Evolutionary conservation across 305 asterid species (phyloP), one percentile per base, ranked within the genome.

Genomic region (Petunia hybrid): DNA sequence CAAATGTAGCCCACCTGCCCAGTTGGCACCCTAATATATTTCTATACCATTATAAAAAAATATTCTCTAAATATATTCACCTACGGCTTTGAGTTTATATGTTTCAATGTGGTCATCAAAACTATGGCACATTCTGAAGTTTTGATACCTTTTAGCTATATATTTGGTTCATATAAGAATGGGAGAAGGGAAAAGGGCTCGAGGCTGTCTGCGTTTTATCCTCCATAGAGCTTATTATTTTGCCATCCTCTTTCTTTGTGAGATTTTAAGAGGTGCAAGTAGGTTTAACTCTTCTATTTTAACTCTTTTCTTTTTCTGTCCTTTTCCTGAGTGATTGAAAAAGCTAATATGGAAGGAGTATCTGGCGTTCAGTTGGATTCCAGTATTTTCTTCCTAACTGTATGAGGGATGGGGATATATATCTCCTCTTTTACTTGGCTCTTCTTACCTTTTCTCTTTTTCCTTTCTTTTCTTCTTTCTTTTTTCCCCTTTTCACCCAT

Each of bases 371-470:
- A 22, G 31, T 22, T 22, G 31, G 31, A 22, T 22, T 71, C 45
- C 62, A 31, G 62, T 71, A 14, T 3, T 41, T 16, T 68, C 62
- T 35, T 71, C 78, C 78, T 73, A 53, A 53, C n/a, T 53, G 57
- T 53, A n/a, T 53, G n/a, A n/a, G 14, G n/a, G n/a, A 53, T n/a
- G 5, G 46, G 12, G 36, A 36, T 73, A 35, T 36, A 36, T 51
- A 35, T 73, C 64, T 73, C 4, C 63, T 1, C 2, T 22, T 73
- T 43, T 51, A 13, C 46, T 73, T 51, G 0, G 8, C 35, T 12
- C 35, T 53, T 73, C 78, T 51, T 73, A 73, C 14, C 78, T 51
- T 73, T 51, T 13, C 22, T 3, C 43, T 35, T 6, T 10, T 12
- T 8, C 10, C 35, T 73, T 48, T 12, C 3, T 68, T 42, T 68